Evolutionary conservation across 148 eudicot species (phyloP), one percentile per base, ranked within the genome.

Genomic region (Drosera capensis): DNA sequence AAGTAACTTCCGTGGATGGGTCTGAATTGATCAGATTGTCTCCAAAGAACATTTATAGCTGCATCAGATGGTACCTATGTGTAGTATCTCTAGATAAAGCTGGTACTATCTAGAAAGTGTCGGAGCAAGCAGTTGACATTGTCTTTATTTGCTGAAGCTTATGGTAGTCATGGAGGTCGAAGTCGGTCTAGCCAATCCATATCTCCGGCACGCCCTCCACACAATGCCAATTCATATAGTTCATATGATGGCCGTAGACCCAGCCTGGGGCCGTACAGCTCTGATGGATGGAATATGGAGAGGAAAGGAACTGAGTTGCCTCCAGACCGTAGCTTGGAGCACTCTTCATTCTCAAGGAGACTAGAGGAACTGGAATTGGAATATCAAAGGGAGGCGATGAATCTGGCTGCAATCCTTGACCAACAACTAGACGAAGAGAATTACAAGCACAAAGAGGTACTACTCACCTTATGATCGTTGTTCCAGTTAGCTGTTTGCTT

Each of bases 131-230:
- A 73, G 77, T 85, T 81, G 79, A 85, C 76, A 66, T 63, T 52
- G 52, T 75, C 72, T 80, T 81, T 74, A 63, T 85, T 81, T 81
- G 72, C 58, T 85, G 99, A 85, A 92, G 99, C 88, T 85, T 85
- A 81, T 77, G 88, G 70, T 76, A 76, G 49, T 74, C 82, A 76
- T 59, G 95, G 99, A 68, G 88, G 74, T 34, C 70, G 79, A 67
- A 73, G 74, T 54, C 80, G 62, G 45, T 60, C 99, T 68, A 81
- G 86, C 67, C 73, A 45, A 65, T 92, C 95, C 48, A 86, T 66
- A 64, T 92, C 99, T 63, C 99, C 99, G n/a, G 61, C 68, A 46
- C 88, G 69, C 43, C 62, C 53, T 40, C 56, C 86, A 40, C 74
- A 69, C 57, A 21, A 57, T 45, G 82, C 86, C 37, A 68, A 71